phyloP scores from a whole-genome alignment of 768 basidiomycete species.

The Grammothele lineata region DNA sequence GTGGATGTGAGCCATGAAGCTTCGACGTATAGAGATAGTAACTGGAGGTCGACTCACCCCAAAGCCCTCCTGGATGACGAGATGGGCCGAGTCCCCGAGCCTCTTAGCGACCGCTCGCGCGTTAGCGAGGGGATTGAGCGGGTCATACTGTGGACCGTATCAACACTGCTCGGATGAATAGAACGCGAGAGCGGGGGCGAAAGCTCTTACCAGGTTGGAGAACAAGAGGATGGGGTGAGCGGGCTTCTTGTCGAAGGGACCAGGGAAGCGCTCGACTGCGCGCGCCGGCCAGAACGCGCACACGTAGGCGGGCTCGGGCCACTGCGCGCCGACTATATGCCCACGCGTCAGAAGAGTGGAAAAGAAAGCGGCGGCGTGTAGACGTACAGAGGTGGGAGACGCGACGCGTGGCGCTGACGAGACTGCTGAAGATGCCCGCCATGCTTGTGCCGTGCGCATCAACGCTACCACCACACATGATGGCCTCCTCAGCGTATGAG shows the following conservation, averaged over 20 bases:
- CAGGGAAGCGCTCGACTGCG: constrained; percentile 17
- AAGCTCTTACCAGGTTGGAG: constrained; percentile 13
- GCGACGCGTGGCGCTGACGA: neutral
- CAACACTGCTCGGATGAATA: neutral
- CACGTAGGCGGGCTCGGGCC: neutral
- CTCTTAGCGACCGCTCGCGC: constrained; percentile 7
- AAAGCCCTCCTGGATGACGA: constrained; percentile 13
- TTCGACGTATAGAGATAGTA: too few species aligned
- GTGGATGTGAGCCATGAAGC: too few species aligned
- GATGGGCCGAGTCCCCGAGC: constrained; percentile 8
- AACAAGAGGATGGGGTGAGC: constrained; percentile 13
- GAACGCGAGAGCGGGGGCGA: neutral
- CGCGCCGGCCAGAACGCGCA: constrained; percentile 16
- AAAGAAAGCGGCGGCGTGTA: neutral
- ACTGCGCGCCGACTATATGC: neutral
- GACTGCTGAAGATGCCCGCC: constrained; percentile 1
- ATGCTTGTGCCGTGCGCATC: constrained; percentile 2
- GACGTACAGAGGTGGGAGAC: constrained; percentile 8
- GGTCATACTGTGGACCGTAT: constrained; percentile 2
- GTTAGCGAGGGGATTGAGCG: constrained; percentile 12
- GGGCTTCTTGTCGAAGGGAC: constrained; percentile 18
- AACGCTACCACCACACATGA: constrained; percentile 8
- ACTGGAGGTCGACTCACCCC: constrained; percentile 10
- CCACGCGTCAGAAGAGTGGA: neutral
- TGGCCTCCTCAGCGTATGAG: neutral